Evolutionary conservation across 306 rosid species (phyloP), one percentile per base, ranked within the genome.

Genomic region (Glycine tomentella): DNA sequence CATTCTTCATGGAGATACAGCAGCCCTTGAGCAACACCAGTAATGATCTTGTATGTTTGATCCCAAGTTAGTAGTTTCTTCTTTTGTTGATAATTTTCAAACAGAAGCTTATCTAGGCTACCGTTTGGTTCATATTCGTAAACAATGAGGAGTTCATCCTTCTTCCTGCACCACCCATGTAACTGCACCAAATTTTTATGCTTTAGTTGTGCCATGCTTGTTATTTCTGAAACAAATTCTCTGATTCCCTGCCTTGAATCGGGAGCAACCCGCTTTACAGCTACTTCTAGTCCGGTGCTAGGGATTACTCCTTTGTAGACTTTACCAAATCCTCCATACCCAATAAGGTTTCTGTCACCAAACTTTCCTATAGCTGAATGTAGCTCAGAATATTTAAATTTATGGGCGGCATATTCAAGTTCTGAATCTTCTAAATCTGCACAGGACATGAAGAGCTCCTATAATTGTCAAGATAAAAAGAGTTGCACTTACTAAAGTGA

Each of bases 1-100:
- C 90, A 81, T 79, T 84, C 86, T 87, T 84, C 86, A 49, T 84
- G 86, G 31, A 84, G 88, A 62, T 87, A 82, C 12, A 78, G 34
- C 75, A 82, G 68, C 31, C 78, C 83, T 57, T 77, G 73, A 5
- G 90, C 83, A 5, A 87, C 82, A 9, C 87, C 84, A 40, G 63
- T 84, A 55, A 84, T 75, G 80, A 81, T 80, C 66, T 16, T 87
- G 68, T 62, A 81, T 38, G 84, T 78, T 33, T 40, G 63, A 2
- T 46, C 56, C 84, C 80, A 70, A 66, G 66, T 62, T 9, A 87
- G 82, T 16, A 72, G 8, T 48, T 51, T 87, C 74, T 71, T 80
- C 65, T 72, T 80, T 8, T 66, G 84, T 51, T 68, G 16, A 25
- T 71, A 72, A 59, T 63, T 57, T 65, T 81, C 74, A 36, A 62